These are phyloP conservation scores for Penicillium sp. DNA, from an alignment of 2,329 filamentous ascomycete genomes.

Conservation along the genomic window DNA sequence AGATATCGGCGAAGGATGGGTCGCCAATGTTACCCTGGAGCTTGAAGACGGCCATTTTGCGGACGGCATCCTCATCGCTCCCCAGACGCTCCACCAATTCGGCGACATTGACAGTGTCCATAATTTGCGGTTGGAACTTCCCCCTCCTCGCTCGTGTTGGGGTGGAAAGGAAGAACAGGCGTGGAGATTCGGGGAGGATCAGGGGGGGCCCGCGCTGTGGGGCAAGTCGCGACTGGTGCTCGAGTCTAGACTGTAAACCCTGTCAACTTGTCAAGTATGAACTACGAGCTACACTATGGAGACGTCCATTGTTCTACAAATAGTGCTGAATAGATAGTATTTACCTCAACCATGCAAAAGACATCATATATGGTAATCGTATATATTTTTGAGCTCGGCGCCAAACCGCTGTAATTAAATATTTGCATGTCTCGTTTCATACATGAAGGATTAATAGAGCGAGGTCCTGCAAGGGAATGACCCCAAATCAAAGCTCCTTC, in stretches of 20 bases:
- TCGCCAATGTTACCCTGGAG: slow-evolving; percentile 94
- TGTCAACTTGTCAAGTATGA: background rate
- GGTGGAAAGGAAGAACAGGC: slow-evolving; percentile 8
- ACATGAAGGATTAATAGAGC: slow-evolving; percentile 6
- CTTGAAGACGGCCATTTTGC: slow-evolving; percentile 99
- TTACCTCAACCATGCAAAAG: background rate
- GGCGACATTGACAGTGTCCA: slow-evolving; percentile 59
- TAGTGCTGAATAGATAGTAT: background rate
- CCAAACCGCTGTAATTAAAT: background rate
- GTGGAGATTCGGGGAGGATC: slow-evolving; percentile 7
- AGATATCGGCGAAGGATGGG: slow-evolving; percentile 93
- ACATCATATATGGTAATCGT: background rate
- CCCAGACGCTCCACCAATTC: slow-evolving; percentile 62
- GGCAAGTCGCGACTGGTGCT: slow-evolving; percentile 7
- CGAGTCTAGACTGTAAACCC: background rate
- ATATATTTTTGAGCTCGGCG: background rate
- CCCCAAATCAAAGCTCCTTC: too few species aligned
- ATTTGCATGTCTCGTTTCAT: slow-evolving; percentile 3
- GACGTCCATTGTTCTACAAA: background rate
- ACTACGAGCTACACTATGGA: background rate
- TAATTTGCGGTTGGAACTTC: slow-evolving; percentile 26
- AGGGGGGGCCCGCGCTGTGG: slow-evolving; percentile 17
- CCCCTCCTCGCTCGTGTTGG: background rate
- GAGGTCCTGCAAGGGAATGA: background rate
- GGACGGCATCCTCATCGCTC: slow-evolving; percentile 78